Evolutionary conservation across 805 yeast species (phyloP), one percentile per base, ranked within the genome.

Genomic region (Metschnikowia hibisci): DNA sequence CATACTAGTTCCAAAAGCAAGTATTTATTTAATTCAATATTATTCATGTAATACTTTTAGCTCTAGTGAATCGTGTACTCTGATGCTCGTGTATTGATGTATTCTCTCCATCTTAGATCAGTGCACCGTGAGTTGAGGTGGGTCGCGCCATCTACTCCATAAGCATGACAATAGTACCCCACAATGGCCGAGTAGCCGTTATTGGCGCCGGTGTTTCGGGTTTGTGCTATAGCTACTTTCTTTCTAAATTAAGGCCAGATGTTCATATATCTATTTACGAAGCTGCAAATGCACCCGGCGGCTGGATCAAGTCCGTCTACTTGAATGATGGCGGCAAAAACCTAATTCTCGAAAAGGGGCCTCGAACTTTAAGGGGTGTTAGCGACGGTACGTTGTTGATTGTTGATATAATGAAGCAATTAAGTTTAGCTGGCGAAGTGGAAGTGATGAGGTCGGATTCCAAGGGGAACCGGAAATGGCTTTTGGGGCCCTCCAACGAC

Each of bases 131-230:
- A 15, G 16, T 14, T 20, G 23, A 20, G 23, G 23, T 20, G 23
- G n/a, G 3, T 8, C 23, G 23, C 23, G 23, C 23, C 7, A 20
- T 20, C 23, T 5, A 16, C 12, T 6, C 12, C 15, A 16, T 14
- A 15, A 35, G 10, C 25, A 57, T 59, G 61, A 32, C 52, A 6
- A 25, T 58, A 11, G 35, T 63, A 9, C 63, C 64, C 2, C 46
- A 34, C 2, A 61, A 61, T 38, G 71, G 78, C 1, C 61, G 62
- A 15, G 81, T 89, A 2, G 89, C 85, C 0, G 85, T 90, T 0
- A 57, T 89, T 1, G 99, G 99, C 0, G 83, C 86, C 0, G 99
- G 99, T 0, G 77, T 91, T 2, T 84, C 96, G 0, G 97, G 97
- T 0, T 68, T 93, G 3, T 69, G 88, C 2, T 85, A 77, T 56